Evolutionary conservation across 805 yeast genomes (phyloP).

Genomic region (Yamadazyma sp.): DNA sequence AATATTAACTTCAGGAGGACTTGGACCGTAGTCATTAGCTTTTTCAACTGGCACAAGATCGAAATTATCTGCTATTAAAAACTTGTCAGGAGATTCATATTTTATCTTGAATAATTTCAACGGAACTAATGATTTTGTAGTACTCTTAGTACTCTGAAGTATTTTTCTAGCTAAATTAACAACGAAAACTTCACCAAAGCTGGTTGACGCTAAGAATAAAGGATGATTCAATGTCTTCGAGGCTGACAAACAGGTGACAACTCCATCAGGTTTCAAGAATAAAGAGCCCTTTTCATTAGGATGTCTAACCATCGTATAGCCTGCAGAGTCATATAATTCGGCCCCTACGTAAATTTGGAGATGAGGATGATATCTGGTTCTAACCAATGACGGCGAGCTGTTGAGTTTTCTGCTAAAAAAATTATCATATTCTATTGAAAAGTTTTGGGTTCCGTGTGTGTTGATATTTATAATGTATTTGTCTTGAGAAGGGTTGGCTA

Average conservation of each 20-base stretch:
- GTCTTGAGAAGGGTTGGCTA: slow-evolving; percentile 20
- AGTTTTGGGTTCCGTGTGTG: slow-evolving; percentile 26
- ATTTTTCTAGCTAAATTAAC: slow-evolving; percentile 38
- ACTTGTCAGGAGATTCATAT: slow-evolving; percentile 5
- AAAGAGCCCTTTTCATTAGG: slow-evolving; percentile 34
- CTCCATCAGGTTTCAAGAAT: slow-evolving; percentile 29
- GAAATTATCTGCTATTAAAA: slow-evolving; percentile 25
- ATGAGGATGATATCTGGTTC: slow-evolving; percentile 26
- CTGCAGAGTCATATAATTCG: slow-evolving; percentile 26
- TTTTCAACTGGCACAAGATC: slow-evolving; percentile 28
- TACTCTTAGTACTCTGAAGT: slow-evolving; percentile 29
- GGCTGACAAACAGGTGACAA: slow-evolving; percentile 25
- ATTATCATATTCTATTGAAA: slow-evolving; percentile 24
- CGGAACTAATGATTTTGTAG: slow-evolving; percentile 39
- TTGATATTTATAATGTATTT: slow-evolving; percentile 25
- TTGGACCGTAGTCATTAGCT: slow-evolving; percentile 28
- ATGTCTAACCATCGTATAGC: slow-evolving; percentile 26
- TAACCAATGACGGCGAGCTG: slow-evolving; percentile 21
- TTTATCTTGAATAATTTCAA: slow-evolving; percentile 34
- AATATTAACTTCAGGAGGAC: slow-evolving; percentile 50
- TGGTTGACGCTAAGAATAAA: slow-evolving; percentile 28
- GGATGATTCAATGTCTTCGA: slow-evolving; percentile 38
- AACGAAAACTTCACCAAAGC: slow-evolving; percentile 35
- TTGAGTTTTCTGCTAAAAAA: slow-evolving; percentile 24
- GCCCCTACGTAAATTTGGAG: slow-evolving; percentile 26